Conservation (phyloP, 2,329 filamentous ascomycete species). For the Talaromyces marneffei region DNA sequence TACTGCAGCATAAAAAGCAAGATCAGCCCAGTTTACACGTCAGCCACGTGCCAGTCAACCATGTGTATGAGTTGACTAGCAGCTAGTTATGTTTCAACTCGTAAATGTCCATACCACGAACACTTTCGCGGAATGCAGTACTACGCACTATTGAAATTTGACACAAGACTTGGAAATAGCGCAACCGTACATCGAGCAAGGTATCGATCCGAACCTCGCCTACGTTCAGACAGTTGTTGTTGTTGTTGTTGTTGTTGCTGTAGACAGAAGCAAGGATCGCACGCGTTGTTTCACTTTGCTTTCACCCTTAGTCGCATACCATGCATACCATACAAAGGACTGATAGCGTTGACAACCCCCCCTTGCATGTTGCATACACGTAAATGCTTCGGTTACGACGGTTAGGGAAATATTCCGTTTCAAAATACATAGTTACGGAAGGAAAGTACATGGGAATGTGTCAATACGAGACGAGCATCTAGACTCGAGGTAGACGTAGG, state of each 20-base stretch:
- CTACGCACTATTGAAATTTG: neutral
- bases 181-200: neutral
- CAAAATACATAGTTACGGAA: no score
- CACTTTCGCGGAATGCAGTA: neutral
- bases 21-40: neutral
- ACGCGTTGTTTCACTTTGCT: neutral
- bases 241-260: no score
- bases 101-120: neutral
- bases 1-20: neutral
- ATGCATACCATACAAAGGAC: neutral
- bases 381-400: neutral
- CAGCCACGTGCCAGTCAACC: conserved; percentile 8
- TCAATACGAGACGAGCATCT: neutral
- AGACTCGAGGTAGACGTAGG: neutral
- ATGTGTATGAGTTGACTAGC: neutral
- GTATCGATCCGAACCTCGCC: neutral
- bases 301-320: neutral
- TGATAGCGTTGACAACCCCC: neutral
- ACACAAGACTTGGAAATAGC: neutral
- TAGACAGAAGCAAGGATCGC: neutral
- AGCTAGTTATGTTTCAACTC: neutral
- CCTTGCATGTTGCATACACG: neutral
- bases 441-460: neutral
- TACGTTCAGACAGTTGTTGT: no score
- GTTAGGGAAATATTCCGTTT: neutral